Evolutionary conservation across 768 basidiomycete species (phyloP), one percentile per base, ranked within the genome.

Genomic region (Asterophora lycoperdoides): DNA sequence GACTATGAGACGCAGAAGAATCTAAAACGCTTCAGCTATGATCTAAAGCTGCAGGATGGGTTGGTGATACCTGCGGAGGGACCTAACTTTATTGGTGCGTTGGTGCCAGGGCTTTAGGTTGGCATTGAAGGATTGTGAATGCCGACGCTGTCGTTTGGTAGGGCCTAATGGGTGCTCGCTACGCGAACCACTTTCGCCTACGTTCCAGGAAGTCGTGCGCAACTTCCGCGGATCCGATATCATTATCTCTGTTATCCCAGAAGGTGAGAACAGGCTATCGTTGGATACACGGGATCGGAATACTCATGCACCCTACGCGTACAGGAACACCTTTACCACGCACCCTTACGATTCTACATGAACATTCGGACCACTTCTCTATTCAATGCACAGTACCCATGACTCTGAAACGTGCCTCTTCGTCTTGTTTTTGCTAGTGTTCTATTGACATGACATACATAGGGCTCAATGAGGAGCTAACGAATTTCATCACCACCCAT

Each of bases 1-100:
- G 48, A 54, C 30, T 49, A 49, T 33, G 52, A 49, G n/a, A 46
- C 48, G 1, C 48, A 45, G 29, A 38, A 33, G 8, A 44, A 46
- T 35, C 30, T 45, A 20, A 54, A 54, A 39, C 30, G 52, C 40
- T 46, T 46, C 23, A 46, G 52, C 23, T 54, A 46, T 38, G 52
- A 53, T n/a, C 7, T 53, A 28, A 49, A 49, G 17, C 32, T 49
- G 17, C 36, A 49, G 26, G 19, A 38, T 30, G 48, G 48, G 0
- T 29, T 23, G 14, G 47, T 49, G 1, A 1, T 48, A 26, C 44
- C 47, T 3, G 48, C 47, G 11, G 52, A 53, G 6, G 23, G 23
- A 6, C 23, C 23, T 23, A 46, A 49, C 8, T 49, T 46, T 13
- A 41, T 54, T 33, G 48, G 44, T 54, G 26, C n/a, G 48, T 49